Percentiles rank a stretch among this genome's conserved stretches.
phyloP scores from a whole-genome alignment of 345 rosid genomes.

The Streptanthus diversifolius region DNA sequence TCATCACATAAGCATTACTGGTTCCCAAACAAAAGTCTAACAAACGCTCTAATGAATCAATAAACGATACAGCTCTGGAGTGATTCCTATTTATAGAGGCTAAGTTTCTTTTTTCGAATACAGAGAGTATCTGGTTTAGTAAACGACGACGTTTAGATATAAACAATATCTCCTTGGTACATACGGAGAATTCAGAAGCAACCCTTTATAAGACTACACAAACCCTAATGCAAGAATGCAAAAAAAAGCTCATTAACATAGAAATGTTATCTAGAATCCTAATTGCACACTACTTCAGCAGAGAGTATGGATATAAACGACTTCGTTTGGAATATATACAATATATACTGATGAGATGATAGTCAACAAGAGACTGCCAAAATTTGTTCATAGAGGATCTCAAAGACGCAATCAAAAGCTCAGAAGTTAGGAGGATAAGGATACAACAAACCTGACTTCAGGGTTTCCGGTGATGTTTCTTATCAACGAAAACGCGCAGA shows the following conservation, averaged over 20 bases:
- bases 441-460: conserved; percentile 74
- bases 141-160: background rate
- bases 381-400: background rate
- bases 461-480: conserved; percentile 90
- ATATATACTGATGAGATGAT: no score
- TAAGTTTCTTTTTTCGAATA: background rate
- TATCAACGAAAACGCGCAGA: conserved; percentile 73
- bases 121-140: background rate
- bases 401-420: background rate
- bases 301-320: no score
- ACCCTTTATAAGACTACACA: no score
- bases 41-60: background rate
- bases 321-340: no score
- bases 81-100: background rate
- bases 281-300: no score
- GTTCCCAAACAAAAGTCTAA: background rate
- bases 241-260: no score
- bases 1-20: background rate
- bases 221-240: no score
- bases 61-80: background rate
- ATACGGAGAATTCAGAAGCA: background rate
- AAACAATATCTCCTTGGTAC: background rate
- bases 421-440: background rate
- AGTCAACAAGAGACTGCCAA: background rate
- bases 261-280: no score